Base-by-base conservation (phyloP, 768 basidiomycete species). In the Flagelloscypha sp. region DNA sequence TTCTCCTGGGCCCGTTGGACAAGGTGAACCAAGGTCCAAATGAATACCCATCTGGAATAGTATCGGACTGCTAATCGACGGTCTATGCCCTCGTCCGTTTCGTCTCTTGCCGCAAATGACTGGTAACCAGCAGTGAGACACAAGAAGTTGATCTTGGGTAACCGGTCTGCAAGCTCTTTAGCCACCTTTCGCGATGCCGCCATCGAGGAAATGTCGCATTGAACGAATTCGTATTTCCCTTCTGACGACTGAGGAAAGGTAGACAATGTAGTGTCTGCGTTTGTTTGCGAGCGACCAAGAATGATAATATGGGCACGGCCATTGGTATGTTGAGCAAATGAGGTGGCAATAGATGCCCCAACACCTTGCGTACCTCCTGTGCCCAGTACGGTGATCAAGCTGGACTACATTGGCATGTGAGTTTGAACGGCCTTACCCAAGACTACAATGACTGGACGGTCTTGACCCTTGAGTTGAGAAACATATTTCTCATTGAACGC, bases 31-130 rank as follows among this genome's bases (percentile, higher is more conserved):
- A 66, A 46, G 24, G 59, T 61, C 31, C 57, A 35, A n/a, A 58
- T 57, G 43, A 67, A 53, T 29, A 58, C 58, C 50, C 57, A 66
- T 11, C 63, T 47, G 22, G 56, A 46, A 43, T 68, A 68, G 41
- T 65, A 67, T 16, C 61, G 52, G 37, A 63, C 39, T 3, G 59
- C 63, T 12, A 67, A 43, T 41, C 59, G 57, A 33, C 43, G 40
- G 44, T 68, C 66, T 24, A 67, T 55, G 1, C 66, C 67, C 46
- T 69, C 66, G 30, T 54, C 53, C 8, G 64, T 64, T 35, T 66
- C 63, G 27, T 53, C 41, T 19, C 65, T 43, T 11, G 66, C 63
- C 4, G 46, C 44, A 29, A 65, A 32, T 8, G 57, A 56, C 28
- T 71, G 33, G 24, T 58, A 46, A 0, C 66, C 66, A 2, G 61